Evolutionary conservation across 2,329 filamentous ascomycete genomes (phyloP), one percentile per base, ranked within the genome.

Genomic region (Epichloe brachyelytri): DNA sequence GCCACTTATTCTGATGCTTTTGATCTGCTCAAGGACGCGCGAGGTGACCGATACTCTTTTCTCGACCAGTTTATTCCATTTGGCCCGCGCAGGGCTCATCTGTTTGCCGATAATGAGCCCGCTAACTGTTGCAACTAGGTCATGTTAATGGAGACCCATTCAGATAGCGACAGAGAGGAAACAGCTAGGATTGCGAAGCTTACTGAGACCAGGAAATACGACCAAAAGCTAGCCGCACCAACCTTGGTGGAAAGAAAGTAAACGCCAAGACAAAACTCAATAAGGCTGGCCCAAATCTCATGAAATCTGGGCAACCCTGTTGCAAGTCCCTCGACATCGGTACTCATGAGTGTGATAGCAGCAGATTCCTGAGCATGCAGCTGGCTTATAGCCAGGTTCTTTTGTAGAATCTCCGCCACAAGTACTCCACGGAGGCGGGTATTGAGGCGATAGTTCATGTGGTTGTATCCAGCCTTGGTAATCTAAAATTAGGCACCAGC

Each of bases 161-260:
- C n/a, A 11, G 20, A 33, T 11, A 6, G 20, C 3, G 19, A 14
- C 5, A 26, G 15, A 43, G 19, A 22, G 43, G 11, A 30, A 17
- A 14, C 4, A 33, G n/a, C 7, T 20, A 2, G 8, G 3, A 7
- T 5, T 19, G 1, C 43, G 8, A 20, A 30, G 51, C 46, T 48
- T 43, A 50, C 58, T 48, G n/a, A 82, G 86, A 53, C 83, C 81
- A 2, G 86, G 86, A 51, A 89, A 89, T 83, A 77, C 78, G 12
- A 53, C 46, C 12, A 56, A 45, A 56, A 52, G 12, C 43, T 50
- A 17, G 54, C 51, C 1, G 17, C 33, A 6, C 52, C 52, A 19
- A 55, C 49, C 15, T 44, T 17, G 2, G 43, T 49, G 4, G 46
- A 38, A n/a, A 58, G 33, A 11, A 58, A 33, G 38, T 54, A 58